Percentiles rank a stretch among this genome's conserved stretches.
Conservation (phyloP, 441 rosid genomes). For the Adansonia rubrostipa region DNA sequence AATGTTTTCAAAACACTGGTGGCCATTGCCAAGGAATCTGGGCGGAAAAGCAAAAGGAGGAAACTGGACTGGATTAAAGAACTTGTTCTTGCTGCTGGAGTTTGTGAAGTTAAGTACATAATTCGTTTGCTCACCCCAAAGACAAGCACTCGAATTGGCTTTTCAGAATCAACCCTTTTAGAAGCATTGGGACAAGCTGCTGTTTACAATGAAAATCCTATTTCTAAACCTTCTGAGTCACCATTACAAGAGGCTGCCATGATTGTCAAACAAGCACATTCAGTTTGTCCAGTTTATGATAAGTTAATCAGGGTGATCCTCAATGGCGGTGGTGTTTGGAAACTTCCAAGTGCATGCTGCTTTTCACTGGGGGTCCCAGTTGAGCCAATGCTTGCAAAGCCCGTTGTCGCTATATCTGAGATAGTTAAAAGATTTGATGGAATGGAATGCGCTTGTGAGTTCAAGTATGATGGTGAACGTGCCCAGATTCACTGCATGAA, state of each 20-base stretch:
- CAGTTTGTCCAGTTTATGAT: slow-evolving; percentile 87
- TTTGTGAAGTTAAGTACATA: slow-evolving; percentile 83
- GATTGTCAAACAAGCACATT: slow-evolving; percentile 79
- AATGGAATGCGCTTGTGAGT: slow-evolving; percentile 71
- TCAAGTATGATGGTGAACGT: slow-evolving; percentile 91
- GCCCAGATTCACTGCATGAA: slow-evolving; percentile 92
- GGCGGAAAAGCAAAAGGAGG: slow-evolving; percentile 87
- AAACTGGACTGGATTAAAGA: slow-evolving; percentile 80
- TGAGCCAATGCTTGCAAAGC: slow-evolving; percentile 93
- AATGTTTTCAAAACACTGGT: slow-evolving; percentile 73
- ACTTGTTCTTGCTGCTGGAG: slow-evolving; percentile 86
- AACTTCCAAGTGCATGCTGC: slow-evolving; percentile 66
- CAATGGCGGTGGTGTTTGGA: slow-evolving; percentile 67
- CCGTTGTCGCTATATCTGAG: slow-evolving; percentile 71
- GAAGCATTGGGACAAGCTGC: slow-evolving; percentile 93
- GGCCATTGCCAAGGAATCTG: slow-evolving; percentile 86
- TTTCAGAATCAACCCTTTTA: slow-evolving; percentile 76
- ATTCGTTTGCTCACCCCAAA: slow-evolving; percentile 70
- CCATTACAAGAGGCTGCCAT: slow-evolving; percentile 89
- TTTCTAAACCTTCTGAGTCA: slow-evolving; percentile 52
- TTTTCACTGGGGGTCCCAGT: slow-evolving; percentile 79
- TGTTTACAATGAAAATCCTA: slow-evolving; percentile 62
- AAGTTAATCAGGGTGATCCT: slow-evolving; percentile 81
- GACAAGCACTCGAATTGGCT: slow-evolving; percentile 64
- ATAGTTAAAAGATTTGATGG: slow-evolving; percentile 75